Evolutionary conservation across 2,329 filamentous ascomycete genomes (phyloP), one percentile per base, ranked within the genome.

Genomic region (Apiospora kogelbergensis): DNA sequence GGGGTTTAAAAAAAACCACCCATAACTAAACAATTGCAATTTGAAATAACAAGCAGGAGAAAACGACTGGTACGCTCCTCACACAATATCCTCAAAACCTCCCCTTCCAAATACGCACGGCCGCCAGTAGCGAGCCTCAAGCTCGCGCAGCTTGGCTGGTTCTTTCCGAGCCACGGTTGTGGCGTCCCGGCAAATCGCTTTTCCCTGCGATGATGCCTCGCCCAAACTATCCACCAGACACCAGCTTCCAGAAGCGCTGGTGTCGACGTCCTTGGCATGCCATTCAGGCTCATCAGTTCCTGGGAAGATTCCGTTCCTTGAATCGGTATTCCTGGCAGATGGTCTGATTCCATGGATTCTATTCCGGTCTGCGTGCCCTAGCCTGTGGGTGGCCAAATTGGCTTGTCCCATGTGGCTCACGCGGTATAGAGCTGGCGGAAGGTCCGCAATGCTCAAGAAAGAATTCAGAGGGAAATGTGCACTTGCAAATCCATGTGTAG

Each of bases 231-330:
- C 53, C 53, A 60, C 33, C 30, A 17, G 30, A 60, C 53, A 37
- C 53, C 53, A 37, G 53, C 53, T n/a, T 37, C 26, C 9, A 13
- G 6, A n/a, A 37, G 53, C 46, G 46, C 53, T 60, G 53, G 63
- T 30, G 44, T 41, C 33, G 37, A 63, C 60, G 68, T 68, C 67
- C 71, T 71, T 68, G 72, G 72, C 72, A 71, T 71, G 68, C 73
- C 70, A 68, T 70, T 68, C 53, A 71, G 68, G 53, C 53, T 37
- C 26, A 60, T 60, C 53, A 60, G 53, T n/a, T 37, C 53, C 53
- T 60, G 30, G 53, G 53, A 37, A 37, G 13, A 37, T 11, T 60
- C 20, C 53, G 53, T 37, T 60, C 53, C 53, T 60, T 37, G 53
- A 30, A 30, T 60, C 30, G 53, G 26, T 11, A 20, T 33, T 60